A percentile compares a stretch with the other conserved stretches of the same genome.
Conservation (phyloP, 2,329 filamentous ascomycete species). For the Diatrype stigma region DNA sequence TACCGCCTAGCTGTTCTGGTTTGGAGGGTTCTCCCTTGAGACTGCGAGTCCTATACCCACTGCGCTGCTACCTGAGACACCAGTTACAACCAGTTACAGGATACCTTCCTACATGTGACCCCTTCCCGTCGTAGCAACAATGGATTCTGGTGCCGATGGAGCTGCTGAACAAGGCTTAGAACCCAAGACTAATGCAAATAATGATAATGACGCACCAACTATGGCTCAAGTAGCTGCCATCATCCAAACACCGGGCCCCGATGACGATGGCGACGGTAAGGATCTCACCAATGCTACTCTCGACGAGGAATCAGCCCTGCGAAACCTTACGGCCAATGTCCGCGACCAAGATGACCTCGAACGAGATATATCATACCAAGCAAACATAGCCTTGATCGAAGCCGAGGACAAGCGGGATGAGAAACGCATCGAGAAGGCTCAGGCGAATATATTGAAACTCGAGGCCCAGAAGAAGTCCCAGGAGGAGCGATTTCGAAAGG, state of each 20-base stretch:
- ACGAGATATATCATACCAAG: conserved; percentile 70
- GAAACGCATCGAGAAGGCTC: conserved; percentile 57
- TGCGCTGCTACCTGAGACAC: neutral
- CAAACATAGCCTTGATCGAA: conserved; percentile 55
- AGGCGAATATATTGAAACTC: conserved; percentile 53
- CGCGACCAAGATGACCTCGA: conserved; percentile 88
- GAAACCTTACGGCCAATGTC: conserved; percentile 62
- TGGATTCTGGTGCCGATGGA: conserved; percentile 5
- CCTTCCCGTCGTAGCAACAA: neutral
- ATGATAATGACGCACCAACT: conserved; percentile 1
- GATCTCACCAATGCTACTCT: conserved; percentile 16
- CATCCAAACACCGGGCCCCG: conserved; percentile 3
- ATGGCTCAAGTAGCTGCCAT: conserved; percentile 5
- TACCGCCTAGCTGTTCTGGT: no score
- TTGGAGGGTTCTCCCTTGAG: no score
- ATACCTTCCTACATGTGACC: neutral
- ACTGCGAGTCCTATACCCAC: neutral
- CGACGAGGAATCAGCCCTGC: conserved; percentile 58
- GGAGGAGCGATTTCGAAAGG: conserved; percentile 41
- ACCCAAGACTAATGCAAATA: neutral
- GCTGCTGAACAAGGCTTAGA: conserved; percentile 2
- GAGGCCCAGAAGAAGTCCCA: conserved; percentile 59
- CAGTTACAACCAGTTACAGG: no score
- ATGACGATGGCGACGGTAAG: conserved; percentile 4
- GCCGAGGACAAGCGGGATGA: conserved; percentile 60